A percentile compares a stretch with the other conserved stretches of the same genome.
Conservation (phyloP, 495 filamentous ascomycete genomes). For the Aspergillus leporis region DNA sequence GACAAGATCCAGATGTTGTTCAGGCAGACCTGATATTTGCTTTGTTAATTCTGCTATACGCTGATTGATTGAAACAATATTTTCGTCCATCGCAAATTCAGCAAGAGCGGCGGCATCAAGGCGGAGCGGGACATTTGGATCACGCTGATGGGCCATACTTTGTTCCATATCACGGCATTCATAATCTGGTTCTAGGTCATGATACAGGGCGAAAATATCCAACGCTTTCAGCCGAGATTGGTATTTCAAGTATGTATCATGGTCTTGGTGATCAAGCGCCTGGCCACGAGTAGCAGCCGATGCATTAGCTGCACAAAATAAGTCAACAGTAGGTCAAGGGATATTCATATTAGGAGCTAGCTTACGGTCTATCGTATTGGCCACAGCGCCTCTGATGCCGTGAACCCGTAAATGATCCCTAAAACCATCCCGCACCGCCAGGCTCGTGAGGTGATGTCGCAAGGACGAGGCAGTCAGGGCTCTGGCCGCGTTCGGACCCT, state of each 20-base stretch:
- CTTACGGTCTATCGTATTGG: slow-evolving; percentile 18
- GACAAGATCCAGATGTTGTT: not conserved
- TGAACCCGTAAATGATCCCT: slow-evolving; percentile 21
- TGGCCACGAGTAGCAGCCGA: slow-evolving; percentile 23
- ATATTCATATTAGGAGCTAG: not conserved
- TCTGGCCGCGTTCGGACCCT: slow-evolving; percentile 8
- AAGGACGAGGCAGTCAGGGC: slow-evolving; percentile 17
- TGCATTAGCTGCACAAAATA: slow-evolving; percentile 20
- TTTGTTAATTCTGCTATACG: slow-evolving; percentile 18
- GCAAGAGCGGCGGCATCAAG: slow-evolving; percentile 17
- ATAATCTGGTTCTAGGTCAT: slow-evolving; percentile 25
- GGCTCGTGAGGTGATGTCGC: slow-evolving; percentile 19
- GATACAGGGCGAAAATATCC: slow-evolving; percentile 23
- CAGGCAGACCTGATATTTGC: slow-evolving; percentile 12
- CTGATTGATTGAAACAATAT: slow-evolving; percentile 19
- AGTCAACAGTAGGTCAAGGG: slow-evolving; percentile 6
- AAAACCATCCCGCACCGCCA: slow-evolving; percentile 24
- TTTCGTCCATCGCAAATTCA: slow-evolving; percentile 15
- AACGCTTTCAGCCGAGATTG: slow-evolving; percentile 20
- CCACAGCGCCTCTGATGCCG: slow-evolving; percentile 21
- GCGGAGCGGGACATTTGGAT: slow-evolving; percentile 19
- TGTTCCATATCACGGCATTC: slow-evolving; percentile 26
- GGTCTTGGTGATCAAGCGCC: slow-evolving; percentile 24
- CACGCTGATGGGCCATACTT: slow-evolving; percentile 27
- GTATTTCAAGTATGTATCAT: slow-evolving; percentile 28